These are phyloP conservation scores for Alternaria arborescens DNA, from an alignment of 2,329 filamentous ascomycete species.

Conservation along the genomic window DNA sequence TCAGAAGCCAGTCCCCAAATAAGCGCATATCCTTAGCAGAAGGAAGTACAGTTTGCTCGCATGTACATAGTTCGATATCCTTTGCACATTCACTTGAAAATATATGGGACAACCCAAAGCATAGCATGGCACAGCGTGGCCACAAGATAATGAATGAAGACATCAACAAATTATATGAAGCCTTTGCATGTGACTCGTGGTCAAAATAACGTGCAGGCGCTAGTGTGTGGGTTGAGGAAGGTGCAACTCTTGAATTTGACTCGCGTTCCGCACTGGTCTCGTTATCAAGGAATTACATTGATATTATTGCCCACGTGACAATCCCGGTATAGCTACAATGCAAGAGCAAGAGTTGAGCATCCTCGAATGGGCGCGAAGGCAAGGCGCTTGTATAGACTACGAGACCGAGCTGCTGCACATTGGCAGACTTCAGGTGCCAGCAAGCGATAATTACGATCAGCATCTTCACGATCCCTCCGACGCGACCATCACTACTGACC, in stretches of 20 bases:
- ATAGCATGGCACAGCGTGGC: conserved; percentile 1
- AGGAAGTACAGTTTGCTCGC: conserved; percentile 6
- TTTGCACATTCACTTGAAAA: conserved; percentile 18
- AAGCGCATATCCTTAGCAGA: not conserved
- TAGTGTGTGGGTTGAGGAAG: conserved; percentile 11
- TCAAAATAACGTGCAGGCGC: conserved; percentile 5
- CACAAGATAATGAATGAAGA: conserved; percentile 8
- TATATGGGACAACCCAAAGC: conserved; percentile 7
- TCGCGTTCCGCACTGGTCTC: not conserved
- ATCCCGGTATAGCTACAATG: too few relatives aligned
- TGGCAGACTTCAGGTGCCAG: conserved; percentile 18
- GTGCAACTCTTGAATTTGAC: conserved; percentile 3
- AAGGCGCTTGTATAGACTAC: conserved; percentile 54
- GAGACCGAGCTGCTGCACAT: conserved; percentile 36
- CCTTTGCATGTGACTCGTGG: not conserved
- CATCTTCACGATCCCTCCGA: conserved; percentile 33
- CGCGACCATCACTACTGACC: conserved; percentile 19
- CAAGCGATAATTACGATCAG: conserved; percentile 19
- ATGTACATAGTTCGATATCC: conserved; percentile 19
- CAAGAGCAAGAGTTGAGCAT: conserved; percentile 47
- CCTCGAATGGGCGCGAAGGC: conserved; percentile 59
- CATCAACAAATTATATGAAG: not conserved
- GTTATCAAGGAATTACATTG: not conserved
- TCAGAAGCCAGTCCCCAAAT: conserved; percentile 31
- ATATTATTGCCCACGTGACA: not conserved